Conservation (phyloP, 495 filamentous ascomycete species). For the Penicillium malachiteum region DNA sequence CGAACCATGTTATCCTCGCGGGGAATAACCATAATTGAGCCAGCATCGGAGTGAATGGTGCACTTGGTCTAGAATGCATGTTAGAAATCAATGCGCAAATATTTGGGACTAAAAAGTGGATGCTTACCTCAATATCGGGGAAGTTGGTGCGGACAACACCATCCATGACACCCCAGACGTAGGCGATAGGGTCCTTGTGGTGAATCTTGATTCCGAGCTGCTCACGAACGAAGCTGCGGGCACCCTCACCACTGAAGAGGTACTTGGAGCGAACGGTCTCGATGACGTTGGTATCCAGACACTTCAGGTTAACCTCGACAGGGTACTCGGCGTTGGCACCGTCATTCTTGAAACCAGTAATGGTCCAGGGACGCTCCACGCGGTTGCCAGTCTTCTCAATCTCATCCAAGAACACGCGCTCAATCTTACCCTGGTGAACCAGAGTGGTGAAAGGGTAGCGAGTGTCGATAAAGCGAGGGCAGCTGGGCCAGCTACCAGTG, state of each 20-base stretch:
- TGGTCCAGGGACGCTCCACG: slow-evolving; percentile 64
- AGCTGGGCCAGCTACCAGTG: slow-evolving; percentile 62
- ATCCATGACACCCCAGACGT: slow-evolving; percentile 86
- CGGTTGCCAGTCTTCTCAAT: slow-evolving; percentile 57
- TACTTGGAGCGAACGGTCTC: slow-evolving; percentile 66
- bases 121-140: slow-evolving; percentile 70
- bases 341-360: slow-evolving; percentile 59
- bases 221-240: slow-evolving; percentile 61
- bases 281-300: slow-evolving; percentile 66
- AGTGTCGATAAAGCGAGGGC: slow-evolving; percentile 64
- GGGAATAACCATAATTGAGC: slow-evolving; percentile 77
- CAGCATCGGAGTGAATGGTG: slow-evolving; percentile 65
- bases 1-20: slow-evolving; percentile 77
- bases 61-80: slow-evolving; percentile 77
- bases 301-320: slow-evolving; percentile 68
- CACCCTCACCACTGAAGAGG: slow-evolving; percentile 64
- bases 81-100: slow-evolving; percentile 16
- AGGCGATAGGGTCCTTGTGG: slow-evolving; percentile 63
- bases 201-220: slow-evolving; percentile 57
- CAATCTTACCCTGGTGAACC: slow-evolving; percentile 65
- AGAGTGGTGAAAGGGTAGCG: slow-evolving; percentile 66
- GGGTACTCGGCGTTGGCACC: slow-evolving; percentile 56
- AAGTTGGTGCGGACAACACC: slow-evolving; percentile 75
- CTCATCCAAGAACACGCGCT: slow-evolving; percentile 63
- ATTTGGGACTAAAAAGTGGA: not conserved